A percentile compares a stretch with the other conserved stretches of the same genome.
Evolutionary conservation across 2,329 filamentous ascomycete species (phyloP).

Genomic region (Cercospora sp.): DNA sequence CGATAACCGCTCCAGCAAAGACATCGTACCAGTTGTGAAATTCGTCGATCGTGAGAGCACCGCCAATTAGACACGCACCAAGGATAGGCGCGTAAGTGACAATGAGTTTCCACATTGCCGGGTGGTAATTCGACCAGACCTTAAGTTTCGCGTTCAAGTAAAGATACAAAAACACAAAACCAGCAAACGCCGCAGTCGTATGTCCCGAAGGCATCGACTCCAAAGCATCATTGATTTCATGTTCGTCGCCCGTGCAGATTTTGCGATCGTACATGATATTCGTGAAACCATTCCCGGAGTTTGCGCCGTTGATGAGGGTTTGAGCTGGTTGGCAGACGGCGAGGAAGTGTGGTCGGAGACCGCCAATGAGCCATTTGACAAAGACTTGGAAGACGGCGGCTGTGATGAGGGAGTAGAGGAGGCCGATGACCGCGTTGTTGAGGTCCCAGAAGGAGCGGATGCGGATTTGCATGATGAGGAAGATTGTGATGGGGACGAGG

Average conservation of each 20-base stretch:
- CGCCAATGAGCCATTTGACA: constrained; percentile 73
- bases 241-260: constrained; percentile 66
- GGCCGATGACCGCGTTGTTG: constrained; percentile 69
- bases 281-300: constrained; percentile 54
- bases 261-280: constrained; percentile 67
- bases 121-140: constrained; percentile 70
- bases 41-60: constrained; percentile 68
- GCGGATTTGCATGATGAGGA: constrained; percentile 60
- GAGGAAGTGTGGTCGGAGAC: constrained; percentile 70
- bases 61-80: constrained; percentile 66
- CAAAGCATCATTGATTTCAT: constrained; percentile 66
- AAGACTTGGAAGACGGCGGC: constrained; percentile 77
- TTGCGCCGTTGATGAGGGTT: constrained; percentile 40
- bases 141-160: constrained; percentile 80
- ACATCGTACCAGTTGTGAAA: constrained; percentile 76
- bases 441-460: constrained; percentile 50
- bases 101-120: constrained; percentile 71
- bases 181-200: constrained; percentile 70
- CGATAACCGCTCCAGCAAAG: constrained; percentile 65
- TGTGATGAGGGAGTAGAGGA: constrained; percentile 68
- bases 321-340: constrained; percentile 64
- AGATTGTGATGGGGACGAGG: constrained; percentile 64
- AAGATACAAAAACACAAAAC: constrained; percentile 68
- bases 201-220: constrained; percentile 74
- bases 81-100: constrained; percentile 66